A percentile compares a stretch with the other conserved stretches of the same genome.
These are phyloP conservation scores for Alternaria brassicicola DNA, from an alignment of 2,329 filamentous ascomycete genomes.

Conservation along the genomic window DNA sequence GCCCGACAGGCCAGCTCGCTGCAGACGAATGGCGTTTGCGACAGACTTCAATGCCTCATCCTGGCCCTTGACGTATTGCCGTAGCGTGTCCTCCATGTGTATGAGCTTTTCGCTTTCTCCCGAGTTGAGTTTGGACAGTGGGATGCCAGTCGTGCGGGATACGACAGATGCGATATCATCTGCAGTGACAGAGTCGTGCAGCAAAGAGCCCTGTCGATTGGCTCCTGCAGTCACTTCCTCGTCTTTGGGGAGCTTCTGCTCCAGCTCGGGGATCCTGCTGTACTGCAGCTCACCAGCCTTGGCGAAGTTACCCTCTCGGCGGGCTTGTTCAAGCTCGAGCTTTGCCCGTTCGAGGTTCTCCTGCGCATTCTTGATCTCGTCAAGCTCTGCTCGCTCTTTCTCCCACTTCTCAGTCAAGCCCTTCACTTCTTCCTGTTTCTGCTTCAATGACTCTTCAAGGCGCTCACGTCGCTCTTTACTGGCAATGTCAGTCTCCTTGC, in stretches of 20 bases:
- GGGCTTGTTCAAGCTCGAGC: constrained; percentile 84
- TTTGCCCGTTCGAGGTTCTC: constrained; percentile 85
- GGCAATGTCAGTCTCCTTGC: constrained; percentile 90
- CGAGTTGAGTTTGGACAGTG: constrained; percentile 87
- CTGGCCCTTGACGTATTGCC: constrained; percentile 85
- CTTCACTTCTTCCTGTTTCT: constrained; percentile 77
- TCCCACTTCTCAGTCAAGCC: constrained; percentile 85
- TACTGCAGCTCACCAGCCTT: constrained; percentile 91
- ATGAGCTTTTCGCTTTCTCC: constrained; percentile 95
- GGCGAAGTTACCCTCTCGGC: constrained; percentile 85
- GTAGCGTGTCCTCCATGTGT: constrained; percentile 89
- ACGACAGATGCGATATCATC: constrained; percentile 95
- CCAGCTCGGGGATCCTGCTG: constrained; percentile 80
- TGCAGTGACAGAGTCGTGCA: constrained; percentile 93
- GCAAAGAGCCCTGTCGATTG: constrained; percentile 61
- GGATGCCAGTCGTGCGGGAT: constrained; percentile 88
- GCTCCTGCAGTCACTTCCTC: constrained; percentile 51
- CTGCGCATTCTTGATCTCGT: constrained; percentile 84
- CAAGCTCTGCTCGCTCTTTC: constrained; percentile 83
- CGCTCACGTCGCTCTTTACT: constrained; percentile 88
- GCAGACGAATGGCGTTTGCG: constrained; percentile 90
- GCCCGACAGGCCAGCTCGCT: constrained; percentile 87
- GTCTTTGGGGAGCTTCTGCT: constrained; percentile 80
- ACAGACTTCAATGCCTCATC: constrained; percentile 92
- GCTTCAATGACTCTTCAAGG: constrained; percentile 76